A percentile compares a stretch with the other conserved stretches of the same genome.
Conservation (phyloP, 2,329 filamentous ascomycete species). For the Colletotrichum tamarilloi region DNA sequence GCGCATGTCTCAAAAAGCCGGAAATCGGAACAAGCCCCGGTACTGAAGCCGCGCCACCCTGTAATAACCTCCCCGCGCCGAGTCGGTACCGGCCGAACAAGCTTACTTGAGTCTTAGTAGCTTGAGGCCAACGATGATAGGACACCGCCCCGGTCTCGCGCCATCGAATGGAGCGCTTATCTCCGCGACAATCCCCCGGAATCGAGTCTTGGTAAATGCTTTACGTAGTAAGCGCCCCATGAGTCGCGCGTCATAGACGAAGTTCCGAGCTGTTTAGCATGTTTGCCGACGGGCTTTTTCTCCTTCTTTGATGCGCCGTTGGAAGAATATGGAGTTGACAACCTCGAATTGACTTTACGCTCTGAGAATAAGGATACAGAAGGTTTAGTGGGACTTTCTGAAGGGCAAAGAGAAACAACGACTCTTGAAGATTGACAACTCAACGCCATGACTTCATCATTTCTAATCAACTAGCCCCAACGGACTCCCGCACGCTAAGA, state of each 20-base stretch:
- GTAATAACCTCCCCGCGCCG: not conserved
- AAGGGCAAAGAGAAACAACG: not conserved
- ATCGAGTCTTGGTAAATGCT: not conserved
- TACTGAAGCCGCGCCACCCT: no score
- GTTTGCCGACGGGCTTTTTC: not conserved
- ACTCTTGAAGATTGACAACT: not conserved
- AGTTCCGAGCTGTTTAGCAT: no score
- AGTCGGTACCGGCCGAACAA: constrained; percentile 29
- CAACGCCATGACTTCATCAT: constrained; percentile 21
- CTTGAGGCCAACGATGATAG: not conserved
- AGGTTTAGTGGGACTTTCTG: not conserved
- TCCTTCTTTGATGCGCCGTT: not conserved
- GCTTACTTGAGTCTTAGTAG: not conserved
- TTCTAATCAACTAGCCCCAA: constrained; percentile 8
- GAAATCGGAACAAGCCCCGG: not conserved
- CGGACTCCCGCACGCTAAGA: constrained; percentile 26
- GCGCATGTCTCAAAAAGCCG: not conserved
- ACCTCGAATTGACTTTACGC: not conserved
- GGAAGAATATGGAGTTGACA: not conserved
- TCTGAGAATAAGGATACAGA: not conserved
- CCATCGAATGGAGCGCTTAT: constrained; percentile 9
- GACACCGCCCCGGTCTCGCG: constrained; percentile 25
- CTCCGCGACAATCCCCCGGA: not conserved
- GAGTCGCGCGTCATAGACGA: constrained; percentile 10
- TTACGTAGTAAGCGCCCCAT: not conserved